Evolutionary conservation across 306 rosid genomes (phyloP).

Genomic region (Oemleria cerasiformis): DNA sequence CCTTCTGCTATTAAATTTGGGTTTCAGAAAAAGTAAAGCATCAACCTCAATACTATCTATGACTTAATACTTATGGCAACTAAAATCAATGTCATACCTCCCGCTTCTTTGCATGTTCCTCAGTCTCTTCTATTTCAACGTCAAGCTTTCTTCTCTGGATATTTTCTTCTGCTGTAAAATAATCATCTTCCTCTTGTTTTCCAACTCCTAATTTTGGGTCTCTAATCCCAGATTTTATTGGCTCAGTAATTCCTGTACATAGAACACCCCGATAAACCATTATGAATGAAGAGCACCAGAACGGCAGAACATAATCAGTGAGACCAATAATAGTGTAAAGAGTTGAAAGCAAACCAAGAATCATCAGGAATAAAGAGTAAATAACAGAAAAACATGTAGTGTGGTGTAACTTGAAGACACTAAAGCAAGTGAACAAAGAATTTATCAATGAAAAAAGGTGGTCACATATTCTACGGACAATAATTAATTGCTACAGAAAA

Average conservation of each 20-base stretch:
- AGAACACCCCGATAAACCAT: neutral
- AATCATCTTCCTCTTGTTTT: conserved; percentile 93
- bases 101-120: conserved; percentile 77
- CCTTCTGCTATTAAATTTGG: conserved; percentile 85
- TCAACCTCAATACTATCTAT: conserved; percentile 65
- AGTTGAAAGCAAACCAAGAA: neutral
- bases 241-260: conserved; percentile 73
- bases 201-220: conserved; percentile 90
- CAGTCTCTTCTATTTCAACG: conserved; percentile 83
- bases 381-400: neutral
- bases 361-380: neutral
- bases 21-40: conserved; percentile 82
- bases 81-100: conserved; percentile 65
- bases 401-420: neutral
- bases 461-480: neutral
- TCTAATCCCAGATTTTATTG: conserved; percentile 92
- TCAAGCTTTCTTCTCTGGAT: conserved; percentile 85
- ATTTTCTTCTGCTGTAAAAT: conserved; percentile 95
- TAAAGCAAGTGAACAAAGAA: neutral
- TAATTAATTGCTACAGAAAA: neutral
- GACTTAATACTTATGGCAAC: conserved; percentile 33
- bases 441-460: neutral
- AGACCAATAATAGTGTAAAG: neutral
- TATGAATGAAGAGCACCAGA: neutral
- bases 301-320: neutral